Evolutionary conservation across 2,329 filamentous ascomycete genomes (phyloP).

Genomic region (Ceratocystis eucalypticola): DNA sequence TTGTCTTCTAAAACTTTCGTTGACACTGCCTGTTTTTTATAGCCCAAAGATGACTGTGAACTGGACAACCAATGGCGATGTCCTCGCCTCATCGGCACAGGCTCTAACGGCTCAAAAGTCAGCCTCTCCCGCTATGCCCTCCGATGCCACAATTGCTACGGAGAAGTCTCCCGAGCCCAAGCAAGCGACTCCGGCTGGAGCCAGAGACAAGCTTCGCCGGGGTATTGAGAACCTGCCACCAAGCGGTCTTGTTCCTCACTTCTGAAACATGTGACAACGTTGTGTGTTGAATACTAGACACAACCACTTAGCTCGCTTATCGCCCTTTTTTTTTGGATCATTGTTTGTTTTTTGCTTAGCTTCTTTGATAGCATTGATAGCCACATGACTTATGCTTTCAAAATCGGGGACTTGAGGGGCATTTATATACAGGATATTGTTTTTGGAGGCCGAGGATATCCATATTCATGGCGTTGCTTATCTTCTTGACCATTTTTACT

Average conservation of each 20-base stretch:
- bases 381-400: not conserved
- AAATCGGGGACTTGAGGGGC: not conserved
- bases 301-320: not conserved
- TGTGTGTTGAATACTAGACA: not conserved
- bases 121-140: slow-evolving; percentile 11
- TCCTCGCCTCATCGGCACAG: not conserved
- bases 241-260: slow-evolving; percentile 3
- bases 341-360: not conserved
- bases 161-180: slow-evolving; percentile 16
- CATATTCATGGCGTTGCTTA: not conserved
- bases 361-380: not conserved
- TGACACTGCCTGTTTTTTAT: slow-evolving; percentile 2
- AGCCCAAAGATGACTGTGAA: slow-evolving; percentile 14
- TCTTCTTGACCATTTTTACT: slow-evolving; percentile 13
- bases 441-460: not conserved
- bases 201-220: slow-evolving; percentile 17
- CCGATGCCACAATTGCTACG: slow-evolving; percentile 7
- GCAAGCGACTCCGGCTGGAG: slow-evolving; percentile 12
- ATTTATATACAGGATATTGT: slow-evolving; percentile 1
- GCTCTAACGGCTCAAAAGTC: slow-evolving; percentile 12
- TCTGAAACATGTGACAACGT: not conserved
- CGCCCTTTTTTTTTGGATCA: slow-evolving; percentile 3
- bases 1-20: not conserved
- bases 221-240: slow-evolving; percentile 18
- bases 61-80: slow-evolving; percentile 9